Base-by-base conservation (phyloP, 116 monocot species). In the Cymodocea nodosa region DNA sequence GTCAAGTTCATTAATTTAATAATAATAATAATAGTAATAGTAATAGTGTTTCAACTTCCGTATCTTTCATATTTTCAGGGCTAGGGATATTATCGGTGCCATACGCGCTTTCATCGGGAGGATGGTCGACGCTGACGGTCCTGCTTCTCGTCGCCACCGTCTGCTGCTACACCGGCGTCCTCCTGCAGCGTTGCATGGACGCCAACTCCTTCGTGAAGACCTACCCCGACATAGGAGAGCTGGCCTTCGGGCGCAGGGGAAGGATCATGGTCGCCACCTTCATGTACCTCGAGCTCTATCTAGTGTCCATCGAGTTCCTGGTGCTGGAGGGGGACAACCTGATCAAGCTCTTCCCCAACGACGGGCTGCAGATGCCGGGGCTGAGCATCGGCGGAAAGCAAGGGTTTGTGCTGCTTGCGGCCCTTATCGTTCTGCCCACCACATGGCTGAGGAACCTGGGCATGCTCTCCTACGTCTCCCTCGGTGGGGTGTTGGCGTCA, bases 291-390 rank as follows among this genome's bases (percentile, higher is more conserved):
- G 94, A 94, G 73, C 72, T 94, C 35, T 89, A 84, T 52, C 80
- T 94, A 1, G 94, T 82, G 0, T 77, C 86, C 0, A 66, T 82
- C 14, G 82, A 80, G 56, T 89, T 94, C 76, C 68, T 94, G 30
- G 87, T 94, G 25, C 65, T 90, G 0, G 87, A 90, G 68, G 94
- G 90, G 1, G 94, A 94, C 70, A 90, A 90, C 71, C 55, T 94
- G 57, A 81, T 75, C 6, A 90, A 90, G 13, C 57, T 94, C 52
- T 90, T 90, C 63, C 94, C 90, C 0, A 52, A 59, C 16, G n/a
- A 71, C 4, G 54, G 59, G 8, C 76, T 84, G 35, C 23, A 70
- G 13, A 10, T 87, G 14, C 36, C 54, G 9, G 69, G 50, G 0
- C 49, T 64, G 14, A 64, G 82, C 15, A 74, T 87, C 0, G 77